phyloP scores from a whole-genome alignment of 2,329 filamentous ascomycete species.

The Nothopassalora personata region DNA sequence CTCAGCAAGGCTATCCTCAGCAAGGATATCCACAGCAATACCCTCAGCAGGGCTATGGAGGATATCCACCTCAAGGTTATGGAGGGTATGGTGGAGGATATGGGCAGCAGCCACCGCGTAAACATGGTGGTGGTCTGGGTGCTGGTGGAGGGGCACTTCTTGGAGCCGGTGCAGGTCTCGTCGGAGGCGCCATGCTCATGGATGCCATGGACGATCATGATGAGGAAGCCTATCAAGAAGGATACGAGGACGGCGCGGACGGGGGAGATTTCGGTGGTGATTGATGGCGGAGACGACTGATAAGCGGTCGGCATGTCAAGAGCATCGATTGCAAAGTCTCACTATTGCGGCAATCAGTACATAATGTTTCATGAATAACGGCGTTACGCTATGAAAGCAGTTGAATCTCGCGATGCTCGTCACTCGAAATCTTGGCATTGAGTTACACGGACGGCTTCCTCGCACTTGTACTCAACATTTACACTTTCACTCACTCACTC shows the following conservation, averaged over 20 bases:
- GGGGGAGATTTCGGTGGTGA: slow-evolving; percentile 31
- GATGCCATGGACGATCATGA: slow-evolving; percentile 54
- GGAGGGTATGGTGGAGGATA: slow-evolving; percentile 32
- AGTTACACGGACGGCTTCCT: not conserved
- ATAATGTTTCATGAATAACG: not conserved
- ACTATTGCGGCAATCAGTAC: not conserved
- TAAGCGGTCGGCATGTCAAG: slow-evolving; percentile 5
- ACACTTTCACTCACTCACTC: not conserved
- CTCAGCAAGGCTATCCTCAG: slow-evolving; percentile 20
- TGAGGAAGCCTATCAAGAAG: slow-evolving; percentile 47
- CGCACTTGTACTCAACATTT: not conserved
- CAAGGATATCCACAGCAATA: slow-evolving; percentile 30
- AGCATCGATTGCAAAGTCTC: not conserved
- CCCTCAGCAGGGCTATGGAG: slow-evolving; percentile 28
- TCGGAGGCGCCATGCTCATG: slow-evolving; percentile 71
- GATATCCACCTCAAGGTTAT: slow-evolving; percentile 31
- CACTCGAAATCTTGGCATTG: not conserved
- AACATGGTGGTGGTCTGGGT: slow-evolving; percentile 53
- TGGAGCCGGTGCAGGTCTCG: slow-evolving; percentile 72
- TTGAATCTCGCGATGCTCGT: not conserved
- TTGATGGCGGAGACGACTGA: slow-evolving; percentile 31
- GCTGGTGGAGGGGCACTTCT: slow-evolving; percentile 67
- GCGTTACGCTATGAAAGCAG: not conserved
- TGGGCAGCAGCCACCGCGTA: slow-evolving; percentile 40
- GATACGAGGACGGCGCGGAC: slow-evolving; percentile 38